Percentiles rank a stretch among this genome's conserved stretches.
phyloP scores from a whole-genome alignment of 208 protist genomes.

The Acanthamoeba healyi region DNA sequence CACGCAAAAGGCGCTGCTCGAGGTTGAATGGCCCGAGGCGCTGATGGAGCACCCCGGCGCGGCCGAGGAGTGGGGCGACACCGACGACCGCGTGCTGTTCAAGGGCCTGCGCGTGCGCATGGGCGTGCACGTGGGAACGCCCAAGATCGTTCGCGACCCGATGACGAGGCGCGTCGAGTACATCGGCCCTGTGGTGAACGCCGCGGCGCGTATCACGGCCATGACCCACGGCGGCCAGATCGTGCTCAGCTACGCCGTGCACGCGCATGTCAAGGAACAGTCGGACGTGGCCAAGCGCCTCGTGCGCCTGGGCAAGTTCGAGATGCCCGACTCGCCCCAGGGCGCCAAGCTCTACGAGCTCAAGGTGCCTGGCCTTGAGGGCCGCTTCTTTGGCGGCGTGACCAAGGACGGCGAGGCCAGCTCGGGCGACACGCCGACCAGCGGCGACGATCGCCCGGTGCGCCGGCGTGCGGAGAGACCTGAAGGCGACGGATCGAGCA shows the following conservation, averaged over 20 bases:
- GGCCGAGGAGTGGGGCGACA: conserved; percentile 52
- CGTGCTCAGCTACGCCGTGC: background rate
- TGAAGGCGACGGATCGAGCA: background rate
- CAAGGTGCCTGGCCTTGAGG: background rate
- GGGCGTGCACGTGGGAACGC: conserved; percentile 18
- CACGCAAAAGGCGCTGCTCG: conserved; percentile 36
- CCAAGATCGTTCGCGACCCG: background rate
- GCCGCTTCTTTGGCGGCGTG: conserved; percentile 39
- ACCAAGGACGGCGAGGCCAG: background rate
- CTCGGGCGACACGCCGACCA: background rate
- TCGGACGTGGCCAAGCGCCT: background rate
- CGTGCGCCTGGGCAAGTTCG: conserved; percentile 27
- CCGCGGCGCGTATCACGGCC: conserved; percentile 8
- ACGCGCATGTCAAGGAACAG: background rate
- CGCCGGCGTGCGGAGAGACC: too few relatives aligned
- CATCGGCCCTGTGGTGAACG: background rate
- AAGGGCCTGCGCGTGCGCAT: conserved; percentile 41
- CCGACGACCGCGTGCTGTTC: background rate
- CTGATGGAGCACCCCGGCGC: conserved; percentile 66
- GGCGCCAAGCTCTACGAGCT: conserved; percentile 38
- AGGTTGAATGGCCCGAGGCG: conserved; percentile 34
- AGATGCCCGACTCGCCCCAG: background rate
- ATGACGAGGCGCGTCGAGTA: conserved; percentile 26
- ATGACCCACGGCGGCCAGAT: conserved; percentile 28
- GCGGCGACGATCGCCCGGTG: background rate